Evolutionary conservation across 2,329 filamentous ascomycete species (phyloP), one percentile per base, ranked within the genome.

Genomic region (Sarocladium brachiariae): DNA sequence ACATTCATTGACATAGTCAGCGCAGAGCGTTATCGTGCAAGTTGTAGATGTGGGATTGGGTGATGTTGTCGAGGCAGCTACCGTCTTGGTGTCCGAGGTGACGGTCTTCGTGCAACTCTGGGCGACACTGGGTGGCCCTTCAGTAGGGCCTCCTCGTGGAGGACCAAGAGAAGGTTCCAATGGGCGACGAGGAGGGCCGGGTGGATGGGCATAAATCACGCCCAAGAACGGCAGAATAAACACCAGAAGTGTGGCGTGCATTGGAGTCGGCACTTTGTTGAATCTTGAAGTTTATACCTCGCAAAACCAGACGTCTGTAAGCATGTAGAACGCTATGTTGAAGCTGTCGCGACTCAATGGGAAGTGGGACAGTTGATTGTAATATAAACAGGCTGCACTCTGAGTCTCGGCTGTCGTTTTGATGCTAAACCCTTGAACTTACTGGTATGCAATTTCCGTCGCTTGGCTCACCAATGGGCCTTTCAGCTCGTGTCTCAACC

Each of bases 1-100:
- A 16, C 43, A 47, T 2, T 54, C 52, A 37, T 58, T 51, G 25
- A 57, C 50, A 30, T 53, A 53, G 47, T 58, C 56, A 7, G 50
- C 48, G 37, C 56, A 52, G 16, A 47, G 6, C 10, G 25, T 47
- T 16, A 5, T 23, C 11, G 43, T 47, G 43, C 43, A 47, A 4
- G 43, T 16, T 16, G 41, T 11, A 14, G 43, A 14, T 27, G 21
- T 25, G 10, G 13, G 35, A n/a, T 21, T 4, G 18, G 11, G 21
- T 18, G 39, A 16, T 10, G 25, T 23, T 8, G 43, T 4, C 2
- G 43, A n/a, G 7, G 25, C 21, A 16, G 16, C 27, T 3, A 21
- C 25, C 3, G 43, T 47, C 25, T 21, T 47, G 6, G 43, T 47
- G 43, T 31, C n/a, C 11, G 43, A 31, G 9, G 33, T 25, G 25